Evolutionary conservation across 805 yeast species (phyloP), one percentile per base, ranked within the genome.

Genomic region (Sugiyamaella marilandica): DNA sequence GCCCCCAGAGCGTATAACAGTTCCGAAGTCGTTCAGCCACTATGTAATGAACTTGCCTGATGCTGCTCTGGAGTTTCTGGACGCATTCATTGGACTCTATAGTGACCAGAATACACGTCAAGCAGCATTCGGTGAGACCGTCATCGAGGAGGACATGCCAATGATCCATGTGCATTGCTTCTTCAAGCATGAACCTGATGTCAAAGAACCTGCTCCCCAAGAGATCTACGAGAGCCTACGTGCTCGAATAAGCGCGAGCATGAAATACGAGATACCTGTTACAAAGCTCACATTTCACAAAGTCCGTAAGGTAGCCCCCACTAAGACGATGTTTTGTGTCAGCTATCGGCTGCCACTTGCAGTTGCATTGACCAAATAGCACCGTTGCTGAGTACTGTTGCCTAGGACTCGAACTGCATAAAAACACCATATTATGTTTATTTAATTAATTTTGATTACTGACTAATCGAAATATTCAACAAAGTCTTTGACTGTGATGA

Each of bases 31-130:
- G 59, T 76, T 80, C 59, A 68, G 80, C 44, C 91, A 90, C 64
- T 94, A 82, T 63, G 96, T 89, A 10, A 94, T 94, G 99, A 94
- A 94, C 65, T 76, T 94, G 52, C 99, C 99, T 2, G 99, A 89
- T 64, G 79, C 90, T 44, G 97, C 99, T 0, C 73, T 94, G 19
- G 83, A 84, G 16, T 94, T 94, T 62, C 70, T 90, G 51, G 83
- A 84, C 61, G 86, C 85, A 47, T 92, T 81, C 62, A 74, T 81
- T 33, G 97, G 97, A 0, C 73, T 91, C 29, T 87, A 85, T 66
- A 58, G 74, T 1, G 69, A 72, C 34, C 68, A 65, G 14, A 47
- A 39, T 45, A 45, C 60, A 0, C 18, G 59, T 33, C 18, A 29
- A 24, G 45, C n/a, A 16, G 53, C 52, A 10, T 57, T 57, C 29